Evolutionary conservation across 176 grass and related monocot genomes (phyloP), one percentile per base, ranked within the genome.

Genomic region (Rhynchospora tenuis): DNA sequence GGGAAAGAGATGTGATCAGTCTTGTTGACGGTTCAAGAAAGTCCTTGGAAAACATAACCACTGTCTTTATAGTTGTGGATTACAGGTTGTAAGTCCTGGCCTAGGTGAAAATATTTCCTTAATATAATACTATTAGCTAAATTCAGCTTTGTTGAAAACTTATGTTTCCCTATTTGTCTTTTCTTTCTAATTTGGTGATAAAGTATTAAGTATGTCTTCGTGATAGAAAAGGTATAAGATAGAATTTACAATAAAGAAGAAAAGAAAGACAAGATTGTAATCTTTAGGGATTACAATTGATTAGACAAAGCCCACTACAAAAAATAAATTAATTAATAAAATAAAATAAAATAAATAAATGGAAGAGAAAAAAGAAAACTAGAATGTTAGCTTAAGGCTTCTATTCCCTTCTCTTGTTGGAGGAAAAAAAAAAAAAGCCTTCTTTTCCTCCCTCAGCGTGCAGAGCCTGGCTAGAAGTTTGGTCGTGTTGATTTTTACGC

Each of bases 11-110:
- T 14, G 59, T n/a, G 33, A 82, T 60, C 10, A 56, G 31, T 26
- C 55, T 48, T 75, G 92, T 91, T 89, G 85, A 94, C 61, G 79
- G 92, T 94, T 94, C 92, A 94, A 94, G 92, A 94, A 94, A 94
- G 92, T 88, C 85, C 85, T 44, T 89, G 89, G 92, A 94, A 87
- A 91, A 83, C 85, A 91, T 90, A 84, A 83, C 17, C 48, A 88
- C 64, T 38, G 3, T 88, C 86, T 86, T 85, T 7, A 10, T 2
- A 66, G 2, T 73, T 24, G 1, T 73, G 47, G n/a, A 24, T 73
- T 7, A 13, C 20, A 26, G 44, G 45, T 11, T 67, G 33, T 38
- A 38, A 38, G 33, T 38, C 1, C 31, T 5, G 2, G 7, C 13
- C 29, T 66, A 66, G 64, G 64, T 66, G 33, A 59, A n/a, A 59